These are phyloP conservation scores for Aegilops tauschii DNA, from an alignment of 176 grass and related monocot species.

Conservation along the genomic window DNA sequence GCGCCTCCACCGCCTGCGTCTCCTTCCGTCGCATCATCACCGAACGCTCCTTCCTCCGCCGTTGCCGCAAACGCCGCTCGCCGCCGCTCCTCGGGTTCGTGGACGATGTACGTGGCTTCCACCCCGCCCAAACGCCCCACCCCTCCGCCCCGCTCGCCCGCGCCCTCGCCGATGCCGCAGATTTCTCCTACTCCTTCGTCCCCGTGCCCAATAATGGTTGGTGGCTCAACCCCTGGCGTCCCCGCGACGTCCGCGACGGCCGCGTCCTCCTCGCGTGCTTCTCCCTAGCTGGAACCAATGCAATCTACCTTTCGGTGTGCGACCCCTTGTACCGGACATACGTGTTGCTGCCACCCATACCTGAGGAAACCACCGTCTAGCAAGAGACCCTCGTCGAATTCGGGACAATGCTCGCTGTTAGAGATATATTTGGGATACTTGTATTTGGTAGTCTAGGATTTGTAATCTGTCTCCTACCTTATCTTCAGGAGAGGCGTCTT, in stretches of 20 bases:
- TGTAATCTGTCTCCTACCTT: too few species aligned
- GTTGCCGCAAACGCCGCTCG: not conserved
- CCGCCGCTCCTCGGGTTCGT: not conserved
- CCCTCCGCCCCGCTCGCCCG: not conserved
- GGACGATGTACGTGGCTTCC: not conserved
- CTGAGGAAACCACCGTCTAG: not conserved
- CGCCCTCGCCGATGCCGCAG: not conserved
- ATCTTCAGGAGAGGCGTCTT: too few species aligned
- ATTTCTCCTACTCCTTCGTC: not conserved
- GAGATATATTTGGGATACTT: too few species aligned
- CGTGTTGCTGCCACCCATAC: not conserved
- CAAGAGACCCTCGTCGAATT: not conserved
- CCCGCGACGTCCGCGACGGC: not conserved
- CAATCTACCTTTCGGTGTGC: not conserved
- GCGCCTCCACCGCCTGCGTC: not conserved
- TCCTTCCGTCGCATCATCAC: not conserved
- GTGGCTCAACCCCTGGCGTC: not conserved
- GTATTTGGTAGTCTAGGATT: too few species aligned
- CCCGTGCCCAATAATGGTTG: not conserved
- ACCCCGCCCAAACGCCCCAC: not conserved
- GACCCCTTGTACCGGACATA: not conserved
- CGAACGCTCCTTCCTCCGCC: not conserved
- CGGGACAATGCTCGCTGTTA: not conserved
- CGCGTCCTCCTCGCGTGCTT: not conserved
- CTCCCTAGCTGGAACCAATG: too few species aligned